Evolutionary conservation across 148 eudicot species (phyloP).

Genomic region (Vaccinium darrowii): DNA sequence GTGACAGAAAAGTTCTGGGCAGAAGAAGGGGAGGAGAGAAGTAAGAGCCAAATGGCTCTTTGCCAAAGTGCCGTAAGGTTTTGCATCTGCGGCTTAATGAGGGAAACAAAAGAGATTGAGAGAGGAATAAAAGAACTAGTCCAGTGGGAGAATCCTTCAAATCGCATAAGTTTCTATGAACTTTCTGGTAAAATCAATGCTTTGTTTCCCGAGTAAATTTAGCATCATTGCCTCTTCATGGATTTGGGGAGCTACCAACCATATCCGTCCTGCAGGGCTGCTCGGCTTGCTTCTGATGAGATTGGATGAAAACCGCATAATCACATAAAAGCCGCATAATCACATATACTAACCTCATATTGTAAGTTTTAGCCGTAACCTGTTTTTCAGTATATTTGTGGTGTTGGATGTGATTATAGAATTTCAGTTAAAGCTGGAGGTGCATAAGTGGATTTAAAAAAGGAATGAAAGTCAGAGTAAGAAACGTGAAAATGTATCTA

Average conservation of each 20-base stretch:
- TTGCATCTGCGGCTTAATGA: conserved; percentile 35
- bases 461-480: neutral
- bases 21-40: conserved; percentile 15
- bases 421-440: neutral
- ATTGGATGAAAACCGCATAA: too few relatives aligned
- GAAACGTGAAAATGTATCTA: neutral
- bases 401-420: neutral
- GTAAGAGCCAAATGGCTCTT: conserved; percentile 22
- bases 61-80: conserved; percentile 32
- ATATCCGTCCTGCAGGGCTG: neutral
- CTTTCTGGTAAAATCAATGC: neutral
- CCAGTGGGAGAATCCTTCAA: conserved; percentile 34
- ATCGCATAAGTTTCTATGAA: conserved; percentile 21
- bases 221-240: conserved; percentile 8
- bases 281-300: neutral
- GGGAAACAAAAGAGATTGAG: conserved; percentile 35
- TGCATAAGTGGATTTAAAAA: neutral
- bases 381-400: too few relatives aligned
- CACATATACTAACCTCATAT: neutral
- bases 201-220: neutral
- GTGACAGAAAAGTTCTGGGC: conserved; percentile 14
- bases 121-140: conserved; percentile 29
- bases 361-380: neutral
- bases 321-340: neutral
- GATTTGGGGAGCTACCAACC: neutral